phyloP scores from a whole-genome alignment of 495 filamentous ascomycete genomes.

The Talaromyces ruber region DNA sequence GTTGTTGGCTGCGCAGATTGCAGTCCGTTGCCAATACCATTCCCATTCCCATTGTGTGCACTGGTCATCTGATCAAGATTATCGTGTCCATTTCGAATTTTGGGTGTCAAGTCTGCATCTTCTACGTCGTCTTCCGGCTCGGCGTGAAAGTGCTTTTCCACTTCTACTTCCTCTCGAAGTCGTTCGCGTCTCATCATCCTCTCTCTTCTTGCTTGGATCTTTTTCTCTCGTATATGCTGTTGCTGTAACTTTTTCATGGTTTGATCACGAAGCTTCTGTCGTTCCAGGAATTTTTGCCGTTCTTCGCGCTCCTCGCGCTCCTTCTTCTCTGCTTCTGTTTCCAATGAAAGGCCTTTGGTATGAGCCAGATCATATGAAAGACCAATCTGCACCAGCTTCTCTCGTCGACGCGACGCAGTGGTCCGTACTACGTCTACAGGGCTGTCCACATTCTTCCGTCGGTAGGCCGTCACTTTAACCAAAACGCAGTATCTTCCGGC shows the following conservation, averaged over 20 bases:
- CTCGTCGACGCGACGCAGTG: constrained; percentile 53
- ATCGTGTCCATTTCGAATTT: not conserved
- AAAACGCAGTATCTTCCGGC: constrained; percentile 73
- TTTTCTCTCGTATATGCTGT: constrained; percentile 41
- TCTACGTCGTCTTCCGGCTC: constrained; percentile 12
- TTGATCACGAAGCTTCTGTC: constrained; percentile 32
- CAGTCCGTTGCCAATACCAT: not conserved
- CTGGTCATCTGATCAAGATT: constrained; percentile 1
- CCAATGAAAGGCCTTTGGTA: constrained; percentile 59
- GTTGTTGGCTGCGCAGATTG: constrained; percentile 8
- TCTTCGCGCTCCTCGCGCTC: constrained; percentile 32
- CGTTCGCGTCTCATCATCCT: constrained; percentile 21
- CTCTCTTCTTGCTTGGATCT: constrained; percentile 34
- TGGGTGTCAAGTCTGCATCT: not conserved
- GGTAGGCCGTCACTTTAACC: constrained; percentile 68
- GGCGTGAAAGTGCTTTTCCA: not conserved
- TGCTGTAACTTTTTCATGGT: constrained; percentile 40
- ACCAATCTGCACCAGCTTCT: constrained; percentile 77
- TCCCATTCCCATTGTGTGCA: not conserved
- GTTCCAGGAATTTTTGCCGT: constrained; percentile 33
- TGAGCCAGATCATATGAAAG: constrained; percentile 80
- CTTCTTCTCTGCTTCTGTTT: constrained; percentile 56
- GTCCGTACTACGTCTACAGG: constrained; percentile 62
- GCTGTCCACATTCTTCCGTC: constrained; percentile 36
- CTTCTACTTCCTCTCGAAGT: constrained; percentile 25